These are phyloP conservation scores for Acer negundo DNA, from an alignment of 345 rosid species.

Conservation along the genomic window DNA sequence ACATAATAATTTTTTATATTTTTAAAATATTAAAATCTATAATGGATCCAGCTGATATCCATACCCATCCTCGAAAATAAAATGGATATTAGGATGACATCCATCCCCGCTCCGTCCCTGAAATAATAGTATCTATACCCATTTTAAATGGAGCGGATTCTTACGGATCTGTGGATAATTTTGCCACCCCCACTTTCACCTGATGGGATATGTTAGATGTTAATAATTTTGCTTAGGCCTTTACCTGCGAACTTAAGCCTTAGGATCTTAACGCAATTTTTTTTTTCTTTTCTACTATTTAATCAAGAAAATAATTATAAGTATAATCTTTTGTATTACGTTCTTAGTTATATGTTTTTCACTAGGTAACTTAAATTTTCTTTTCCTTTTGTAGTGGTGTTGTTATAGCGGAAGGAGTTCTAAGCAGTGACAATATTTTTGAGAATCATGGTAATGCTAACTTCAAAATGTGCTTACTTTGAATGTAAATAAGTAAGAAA, in stretches of 20 bases:
- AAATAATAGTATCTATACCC: no score
- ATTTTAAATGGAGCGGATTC: no score
- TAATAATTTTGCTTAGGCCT: not conserved
- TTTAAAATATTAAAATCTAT: no score
- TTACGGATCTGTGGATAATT: no score
- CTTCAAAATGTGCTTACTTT: conserved; percentile 12
- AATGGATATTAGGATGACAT: no score
- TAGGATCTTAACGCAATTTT: not conserved
- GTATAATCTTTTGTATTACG: not conserved
- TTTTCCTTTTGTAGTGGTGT: conserved; percentile 76
- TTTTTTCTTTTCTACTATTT: not conserved
- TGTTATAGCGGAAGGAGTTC: conserved; percentile 91
- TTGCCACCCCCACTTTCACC: no score
- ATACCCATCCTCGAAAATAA: no score
- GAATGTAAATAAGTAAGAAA: not conserved
- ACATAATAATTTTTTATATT: no score
- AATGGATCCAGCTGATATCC: no score
- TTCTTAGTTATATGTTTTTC: conserved; percentile 2
- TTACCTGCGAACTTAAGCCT: not conserved
- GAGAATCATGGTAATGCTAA: conserved; percentile 45
- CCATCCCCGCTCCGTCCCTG: no score
- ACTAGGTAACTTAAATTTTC: conserved; percentile 13
- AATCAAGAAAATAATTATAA: not conserved
- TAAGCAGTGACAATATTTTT: conserved; percentile 49
- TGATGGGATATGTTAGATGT: not conserved